These are phyloP conservation scores for Parmales sp. DNA, from an alignment of 108 stramenopile genomes.

Conservation along the genomic window DNA sequence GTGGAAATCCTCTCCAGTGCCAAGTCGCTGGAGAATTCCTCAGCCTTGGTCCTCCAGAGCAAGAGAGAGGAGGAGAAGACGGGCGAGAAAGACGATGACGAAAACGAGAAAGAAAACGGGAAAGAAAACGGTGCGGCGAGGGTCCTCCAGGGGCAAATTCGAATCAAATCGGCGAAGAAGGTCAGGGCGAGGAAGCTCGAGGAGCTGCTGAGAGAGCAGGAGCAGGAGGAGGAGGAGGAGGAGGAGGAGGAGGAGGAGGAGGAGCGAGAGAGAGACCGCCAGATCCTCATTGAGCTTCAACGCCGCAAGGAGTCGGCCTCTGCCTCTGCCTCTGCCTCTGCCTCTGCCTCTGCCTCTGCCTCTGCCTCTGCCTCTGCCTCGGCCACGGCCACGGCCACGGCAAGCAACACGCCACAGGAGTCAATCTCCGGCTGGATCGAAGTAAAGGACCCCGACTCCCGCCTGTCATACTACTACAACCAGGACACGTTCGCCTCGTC, in stretches of 20 bases:
- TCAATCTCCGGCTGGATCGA: not conserved
- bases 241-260: not conserved
- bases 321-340: no score
- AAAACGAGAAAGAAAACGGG: not conserved
- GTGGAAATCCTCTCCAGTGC: no score
- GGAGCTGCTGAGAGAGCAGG: not conserved
- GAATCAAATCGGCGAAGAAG: not conserved
- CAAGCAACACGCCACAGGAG: no score
- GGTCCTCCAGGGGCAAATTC: not conserved
- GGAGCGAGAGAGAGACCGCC: not conserved
- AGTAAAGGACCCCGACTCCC: constrained; percentile 2
- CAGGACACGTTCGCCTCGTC: not conserved
- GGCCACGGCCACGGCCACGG: no score
- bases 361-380: no score
- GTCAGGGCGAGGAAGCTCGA: not conserved
- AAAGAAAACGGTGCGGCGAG: not conserved
- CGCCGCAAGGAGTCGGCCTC: no score
- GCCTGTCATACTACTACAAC: constrained; percentile 9
- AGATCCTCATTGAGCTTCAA: not conserved
- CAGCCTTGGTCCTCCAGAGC: no score
- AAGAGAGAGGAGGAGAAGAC: not conserved
- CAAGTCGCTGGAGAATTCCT: no score
- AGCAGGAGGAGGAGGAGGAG: constrained; percentile 2
- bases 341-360: no score
- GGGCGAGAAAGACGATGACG: not conserved